Conservation (phyloP, 208 protist genomes). For the Crithidia sp. region DNA sequence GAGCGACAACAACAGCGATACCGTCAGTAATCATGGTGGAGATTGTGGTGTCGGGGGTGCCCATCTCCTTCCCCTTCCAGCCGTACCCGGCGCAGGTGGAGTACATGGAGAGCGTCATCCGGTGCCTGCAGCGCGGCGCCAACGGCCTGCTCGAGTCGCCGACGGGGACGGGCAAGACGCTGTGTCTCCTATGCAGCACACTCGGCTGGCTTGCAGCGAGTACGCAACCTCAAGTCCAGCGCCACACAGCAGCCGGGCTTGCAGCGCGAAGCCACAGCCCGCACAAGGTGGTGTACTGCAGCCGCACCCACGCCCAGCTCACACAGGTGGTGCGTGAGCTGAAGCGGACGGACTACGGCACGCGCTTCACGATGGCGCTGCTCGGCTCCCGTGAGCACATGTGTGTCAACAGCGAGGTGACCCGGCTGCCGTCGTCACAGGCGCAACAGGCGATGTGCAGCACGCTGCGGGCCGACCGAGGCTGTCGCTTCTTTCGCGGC, state of each 20-base stretch:
- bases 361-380: constrained; percentile 78
- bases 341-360: constrained; percentile 89
- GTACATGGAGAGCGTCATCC: constrained; percentile 95
- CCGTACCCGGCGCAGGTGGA: constrained; percentile 94
- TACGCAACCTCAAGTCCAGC: constrained; percentile 1
- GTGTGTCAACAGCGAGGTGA: constrained; percentile 94
- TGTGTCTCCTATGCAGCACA: constrained; percentile 96
- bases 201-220: constrained; percentile 86
- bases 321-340: constrained; percentile 97
- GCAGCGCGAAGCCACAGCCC: not conserved
- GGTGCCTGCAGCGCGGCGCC: constrained; percentile 71
- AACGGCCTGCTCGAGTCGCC: constrained; percentile 97
- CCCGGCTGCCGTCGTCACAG: constrained; percentile 64
- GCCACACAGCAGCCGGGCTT: constrained; percentile 1
- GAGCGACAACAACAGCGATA: too few species aligned
- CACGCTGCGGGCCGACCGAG: constrained; percentile 62
- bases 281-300: constrained; percentile 94
- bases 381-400: constrained; percentile 97
- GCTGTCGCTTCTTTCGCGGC: constrained; percentile 75
- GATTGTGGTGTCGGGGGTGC: constrained; percentile 53
- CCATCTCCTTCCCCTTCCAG: constrained; percentile 91
- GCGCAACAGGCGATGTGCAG: constrained; percentile 77
- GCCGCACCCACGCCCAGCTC: constrained; percentile 98
- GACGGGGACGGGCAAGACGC: constrained; percentile 98
- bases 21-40: constrained; percentile 17